Evolutionary conservation across 75 land plant genomes (phyloP).

Genomic region (Selaginella moellendorffii): DNA sequence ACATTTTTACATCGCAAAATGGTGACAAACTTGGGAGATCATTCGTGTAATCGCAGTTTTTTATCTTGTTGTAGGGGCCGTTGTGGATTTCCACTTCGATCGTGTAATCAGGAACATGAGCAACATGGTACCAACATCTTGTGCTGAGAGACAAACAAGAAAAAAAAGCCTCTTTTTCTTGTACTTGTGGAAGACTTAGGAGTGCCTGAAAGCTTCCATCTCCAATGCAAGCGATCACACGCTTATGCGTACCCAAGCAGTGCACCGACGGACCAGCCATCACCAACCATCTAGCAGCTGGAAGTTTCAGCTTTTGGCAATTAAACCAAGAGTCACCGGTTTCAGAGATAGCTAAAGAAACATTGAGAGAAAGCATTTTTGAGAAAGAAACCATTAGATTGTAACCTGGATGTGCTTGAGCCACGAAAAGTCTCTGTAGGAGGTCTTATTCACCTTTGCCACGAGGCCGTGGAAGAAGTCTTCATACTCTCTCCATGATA

Average conservation of each 20-base stretch:
- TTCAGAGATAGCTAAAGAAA: no score
- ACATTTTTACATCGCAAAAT: no score
- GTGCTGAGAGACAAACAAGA: not conserved
- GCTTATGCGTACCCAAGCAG: conserved; percentile 29
- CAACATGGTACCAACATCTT: conserved; percentile 1
- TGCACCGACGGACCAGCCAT: conserved; percentile 3
- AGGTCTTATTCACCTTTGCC: conserved; percentile 42
- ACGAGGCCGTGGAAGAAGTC: conserved; percentile 46
- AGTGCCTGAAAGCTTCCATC: conserved; percentile 75
- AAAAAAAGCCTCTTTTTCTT: not conserved
- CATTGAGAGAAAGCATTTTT: not conserved
- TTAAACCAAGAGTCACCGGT: conserved; percentile 12
- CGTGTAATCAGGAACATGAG: conserved; percentile 5
- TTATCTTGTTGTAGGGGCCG: not conserved
- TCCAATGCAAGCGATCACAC: conserved; percentile 77
- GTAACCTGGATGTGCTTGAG: conserved; percentile 67
- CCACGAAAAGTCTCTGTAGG: conserved; percentile 43
- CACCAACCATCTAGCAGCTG: conserved; percentile 50
- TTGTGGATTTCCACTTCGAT: conserved; percentile 7
- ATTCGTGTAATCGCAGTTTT: conserved; percentile 1
- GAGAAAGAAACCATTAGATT: no score
- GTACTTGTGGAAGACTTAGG: no score
- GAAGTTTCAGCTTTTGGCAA: conserved; percentile 76
- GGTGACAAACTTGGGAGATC: no score
- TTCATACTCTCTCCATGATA: conserved; percentile 46